phyloP scores from a whole-genome alignment of 106 monocot genomes.

The Dendrobium chrysotoxum region DNA sequence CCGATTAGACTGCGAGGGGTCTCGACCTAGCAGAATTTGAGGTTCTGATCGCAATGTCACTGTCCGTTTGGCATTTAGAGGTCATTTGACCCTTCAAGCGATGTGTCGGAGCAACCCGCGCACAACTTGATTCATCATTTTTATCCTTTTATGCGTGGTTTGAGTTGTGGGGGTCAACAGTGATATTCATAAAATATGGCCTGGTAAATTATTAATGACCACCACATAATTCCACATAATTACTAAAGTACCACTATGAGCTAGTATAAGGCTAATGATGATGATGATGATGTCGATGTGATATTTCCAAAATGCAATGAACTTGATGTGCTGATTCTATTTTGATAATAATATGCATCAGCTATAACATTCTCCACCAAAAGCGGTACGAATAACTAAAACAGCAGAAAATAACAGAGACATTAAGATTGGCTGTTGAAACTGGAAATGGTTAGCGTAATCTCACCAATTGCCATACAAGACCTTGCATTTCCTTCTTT shows the following conservation, averaged over 20 bases:
- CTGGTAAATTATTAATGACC: not conserved
- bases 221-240: not conserved
- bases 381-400: not conserved
- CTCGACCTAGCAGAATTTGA: no score
- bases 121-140: no score
- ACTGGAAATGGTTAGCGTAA: not conserved
- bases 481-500: conserved; percentile 57
- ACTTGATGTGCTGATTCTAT: not conserved
- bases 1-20: no score
- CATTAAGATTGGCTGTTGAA: not conserved
- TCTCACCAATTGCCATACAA: conserved; percentile 72
- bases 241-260: not conserved
- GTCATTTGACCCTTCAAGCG: no score
- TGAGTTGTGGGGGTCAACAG: no score
- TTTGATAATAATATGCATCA: not conserved
- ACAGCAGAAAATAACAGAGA: not conserved
- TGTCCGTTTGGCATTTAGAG: no score
- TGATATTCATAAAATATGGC: not conserved
- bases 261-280: not conserved
- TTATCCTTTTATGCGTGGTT: no score
- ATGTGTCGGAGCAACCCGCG: no score
- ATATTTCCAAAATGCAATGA: not conserved
- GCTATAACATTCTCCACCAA: not conserved
- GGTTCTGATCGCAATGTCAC: no score
- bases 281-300: not conserved